Percentiles rank a stretch among this genome's conserved stretches.
These are phyloP conservation scores for Chrysopogon serrulatus DNA, from an alignment of 176 grass and related monocot species.

Conservation along the genomic window DNA sequence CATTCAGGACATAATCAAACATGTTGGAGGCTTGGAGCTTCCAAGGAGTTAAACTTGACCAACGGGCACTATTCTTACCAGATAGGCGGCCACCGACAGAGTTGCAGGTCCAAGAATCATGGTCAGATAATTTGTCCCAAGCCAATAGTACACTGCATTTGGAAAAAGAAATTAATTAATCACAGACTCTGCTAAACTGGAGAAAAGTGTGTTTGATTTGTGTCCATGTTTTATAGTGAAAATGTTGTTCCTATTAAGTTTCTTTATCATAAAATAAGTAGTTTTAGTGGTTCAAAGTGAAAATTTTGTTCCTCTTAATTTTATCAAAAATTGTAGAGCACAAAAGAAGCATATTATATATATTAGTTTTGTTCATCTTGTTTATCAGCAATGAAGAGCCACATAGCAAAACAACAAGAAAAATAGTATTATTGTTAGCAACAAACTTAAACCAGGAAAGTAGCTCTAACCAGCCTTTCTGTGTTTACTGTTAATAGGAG, in stretches of 20 bases:
- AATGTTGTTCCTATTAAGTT: not conserved
- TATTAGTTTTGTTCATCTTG: not conserved
- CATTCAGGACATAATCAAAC: not conserved
- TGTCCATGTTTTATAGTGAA: not conserved
- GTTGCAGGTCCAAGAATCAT: constrained; percentile 38
- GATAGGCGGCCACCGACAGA: constrained; percentile 49
- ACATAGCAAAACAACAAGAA: not conserved
- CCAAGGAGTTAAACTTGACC: not conserved
- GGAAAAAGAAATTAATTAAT: not conserved
- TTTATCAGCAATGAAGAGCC: not conserved
- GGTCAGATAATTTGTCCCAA: constrained; percentile 43
- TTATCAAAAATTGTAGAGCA: not conserved
- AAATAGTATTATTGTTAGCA: not conserved
- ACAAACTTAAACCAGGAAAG: not conserved
- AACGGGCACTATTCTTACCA: constrained; percentile 49
- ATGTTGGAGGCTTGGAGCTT: not conserved
- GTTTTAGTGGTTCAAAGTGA: not conserved
- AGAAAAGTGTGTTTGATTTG: not conserved
- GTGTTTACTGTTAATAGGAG: not conserved
- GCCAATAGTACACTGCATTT: constrained; percentile 58
- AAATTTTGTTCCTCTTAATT: not conserved
- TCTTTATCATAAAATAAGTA: not conserved
- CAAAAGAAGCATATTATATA: not conserved
- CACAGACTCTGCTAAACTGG: not conserved
- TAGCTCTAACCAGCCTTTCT: not conserved